Evolutionary conservation across 108 stramenopile genomes (phyloP), one percentile per base, ranked within the genome.

Genomic region (Conticribra guillardii): DNA sequence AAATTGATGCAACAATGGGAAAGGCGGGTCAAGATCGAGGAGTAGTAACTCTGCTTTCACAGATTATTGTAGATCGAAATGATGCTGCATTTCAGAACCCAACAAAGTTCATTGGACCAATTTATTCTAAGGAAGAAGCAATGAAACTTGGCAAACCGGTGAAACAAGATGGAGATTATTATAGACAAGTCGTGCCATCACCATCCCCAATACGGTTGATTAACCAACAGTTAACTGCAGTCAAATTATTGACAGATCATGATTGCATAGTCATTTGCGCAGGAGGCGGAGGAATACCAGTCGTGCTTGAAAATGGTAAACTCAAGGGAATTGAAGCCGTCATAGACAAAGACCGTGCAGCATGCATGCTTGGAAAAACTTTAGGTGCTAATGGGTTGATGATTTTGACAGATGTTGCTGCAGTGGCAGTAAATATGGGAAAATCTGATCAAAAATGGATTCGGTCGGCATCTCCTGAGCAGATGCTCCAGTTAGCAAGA

Each of bases 321-420:
- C 24, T 74, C 18, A 58, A 50, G 28, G 74, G 80, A 14, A 60
- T 81, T 0, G 74, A 81, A 58, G 74, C 80, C n/a, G 73, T 75
- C 15, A 75, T 75, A 33, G 80, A 75, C 34, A 75, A 81, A 63
- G 80, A 81, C 66, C 60, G 74, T 37, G 73, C 69, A 56, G 80
- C 69, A 31, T 51, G 50, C 45, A 81, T 75, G 74, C 18, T 81
- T 15, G 74, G 74, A 11, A 69, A 51, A 37, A 69, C 69, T 26
- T 31, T 75, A 1, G 58, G 54, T 8, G 73, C 80, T 9, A 48
- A 74, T 74, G 73, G 80, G n/a, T 58, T 75, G 17, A 64, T 81
- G 54, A 81, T 81, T 31, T 33, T 81, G 47, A 81, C 80, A 4
- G 80, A 81, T 59, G 73, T 74, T 11, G 17, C 46, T 19, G 69